Base-by-base conservation (phyloP, 1,139 yeast species). In the Lodderomyces orthopsilosis region DNA sequence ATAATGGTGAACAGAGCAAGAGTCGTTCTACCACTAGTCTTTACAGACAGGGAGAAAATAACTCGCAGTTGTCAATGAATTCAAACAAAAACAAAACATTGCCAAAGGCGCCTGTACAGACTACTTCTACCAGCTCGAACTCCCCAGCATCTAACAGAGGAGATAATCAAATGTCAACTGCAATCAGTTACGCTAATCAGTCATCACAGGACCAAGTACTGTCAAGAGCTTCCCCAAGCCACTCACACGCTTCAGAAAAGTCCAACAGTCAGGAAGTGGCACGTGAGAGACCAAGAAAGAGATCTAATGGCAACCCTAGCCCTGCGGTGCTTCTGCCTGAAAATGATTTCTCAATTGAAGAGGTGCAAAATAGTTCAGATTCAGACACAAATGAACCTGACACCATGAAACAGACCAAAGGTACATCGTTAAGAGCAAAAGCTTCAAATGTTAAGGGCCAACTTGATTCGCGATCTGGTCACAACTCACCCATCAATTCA, bases 271-370 rank as follows among this genome's bases (percentile, higher is more conserved):
- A 21, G 10, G 17, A 19, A 7, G 14, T 23, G 13, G 15, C 33
- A 14, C 28, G 17, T 17, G 35, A 36, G 2, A 36, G 13, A 4
- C 36, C 39, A 17, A 14, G 28, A 36, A 6, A 17, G 18, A 34
- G 28, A 7, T 15, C 39, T 10, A 33, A 30, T 30, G 15, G 12
- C 4, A n/a, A 30, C n/a, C 19, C 34, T 9, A 30, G 34, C 15
- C 38, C 44, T 19, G 21, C 42, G 10, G 18, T 32, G 26, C 22
- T 39, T 35, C 44, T 41, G 2, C 27, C 39, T 17, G 53, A 49
- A 24, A 48, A 58, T 41, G 73, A 67, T 39, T 65, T 57, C 43
- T 66, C 70, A 8, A 70, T 72, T 43, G 77, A 71, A 51, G 77
- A 72, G 51, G 62, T 68, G 23, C 50, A 46, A 26, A 65, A 68